phyloP scores from a whole-genome alignment of 2,329 filamentous ascomycete species.

The Talaromyces sp. region DNA sequence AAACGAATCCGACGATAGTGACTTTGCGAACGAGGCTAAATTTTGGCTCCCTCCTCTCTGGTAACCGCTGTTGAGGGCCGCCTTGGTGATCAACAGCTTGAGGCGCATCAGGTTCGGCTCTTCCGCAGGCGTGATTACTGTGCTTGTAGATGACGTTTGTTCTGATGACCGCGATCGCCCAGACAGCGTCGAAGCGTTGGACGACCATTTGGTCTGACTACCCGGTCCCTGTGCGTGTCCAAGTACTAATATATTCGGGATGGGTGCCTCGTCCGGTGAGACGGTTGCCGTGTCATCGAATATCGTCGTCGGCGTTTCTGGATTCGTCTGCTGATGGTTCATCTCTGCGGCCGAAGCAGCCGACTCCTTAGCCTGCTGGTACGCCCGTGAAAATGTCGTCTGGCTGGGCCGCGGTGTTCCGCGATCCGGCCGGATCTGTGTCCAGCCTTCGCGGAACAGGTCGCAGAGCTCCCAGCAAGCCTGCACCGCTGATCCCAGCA shows the following conservation, averaged over 20 bases:
- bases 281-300: conserved; percentile 88
- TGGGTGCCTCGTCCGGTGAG: conserved; percentile 70
- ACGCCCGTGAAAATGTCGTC: conserved; percentile 60
- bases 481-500: conserved; percentile 80
- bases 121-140: conserved; percentile 47
- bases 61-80: conserved; percentile 79
- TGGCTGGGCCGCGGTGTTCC: conserved; percentile 80
- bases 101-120: conserved; percentile 72
- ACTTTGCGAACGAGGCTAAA: conserved; percentile 70
- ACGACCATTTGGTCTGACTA: conserved; percentile 58
- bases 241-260: conserved; percentile 83
- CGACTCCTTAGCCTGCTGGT: conserved; percentile 44
- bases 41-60: conserved; percentile 53
- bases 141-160: conserved; percentile 41
- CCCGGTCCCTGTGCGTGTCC: conserved; percentile 59
- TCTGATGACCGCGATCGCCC: conserved; percentile 65
- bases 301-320: conserved; percentile 90
- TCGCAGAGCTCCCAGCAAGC: conserved; percentile 94
- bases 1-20: conserved; percentile 70
- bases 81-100: conserved; percentile 74
- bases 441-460: conserved; percentile 88
- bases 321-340: conserved; percentile 35
- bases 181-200: conserved; percentile 70
- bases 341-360: conserved; percentile 23
- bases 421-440: conserved; percentile 76